A percentile compares a stretch with the other conserved stretches of the same genome.
phyloP scores from a whole-genome alignment of 805 yeast genomes.

The Teunomyces atbi region DNA sequence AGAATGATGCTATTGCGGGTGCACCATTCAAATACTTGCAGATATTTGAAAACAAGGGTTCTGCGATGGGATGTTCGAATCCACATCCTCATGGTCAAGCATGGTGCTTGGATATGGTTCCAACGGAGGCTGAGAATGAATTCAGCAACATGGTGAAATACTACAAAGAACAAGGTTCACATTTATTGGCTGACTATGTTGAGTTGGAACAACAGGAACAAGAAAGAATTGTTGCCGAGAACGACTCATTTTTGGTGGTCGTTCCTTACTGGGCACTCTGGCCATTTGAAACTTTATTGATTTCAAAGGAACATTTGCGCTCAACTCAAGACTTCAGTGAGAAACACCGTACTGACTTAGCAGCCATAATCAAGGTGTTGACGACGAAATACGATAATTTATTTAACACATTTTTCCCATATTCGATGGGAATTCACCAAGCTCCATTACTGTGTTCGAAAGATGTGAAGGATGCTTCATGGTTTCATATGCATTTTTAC shows the following conservation, averaged over 20 bases:
- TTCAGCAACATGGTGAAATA: slow-evolving; percentile 51
- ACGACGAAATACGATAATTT: slow-evolving; percentile 71
- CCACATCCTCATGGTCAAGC: slow-evolving; percentile 85
- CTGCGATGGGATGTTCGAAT: slow-evolving; percentile 80
- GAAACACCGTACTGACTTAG: slow-evolving; percentile 53
- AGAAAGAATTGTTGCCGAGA: slow-evolving; percentile 54
- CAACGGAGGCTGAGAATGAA: slow-evolving; percentile 65
- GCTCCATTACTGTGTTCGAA: slow-evolving; percentile 53
- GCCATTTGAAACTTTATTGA: slow-evolving; percentile 73
- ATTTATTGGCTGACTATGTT: slow-evolving; percentile 64
- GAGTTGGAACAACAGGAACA: slow-evolving; percentile 49
- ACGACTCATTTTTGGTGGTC: slow-evolving; percentile 62
- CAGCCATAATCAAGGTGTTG: slow-evolving; percentile 48
- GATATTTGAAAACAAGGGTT: slow-evolving; percentile 75
- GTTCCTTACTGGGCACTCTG: slow-evolving; percentile 84
- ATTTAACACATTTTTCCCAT: slow-evolving; percentile 69
- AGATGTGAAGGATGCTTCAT: slow-evolving; percentile 41
- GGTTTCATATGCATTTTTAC: slow-evolving; percentile 75
- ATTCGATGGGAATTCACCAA: slow-evolving; percentile 81
- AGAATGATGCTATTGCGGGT: slow-evolving; percentile 32
- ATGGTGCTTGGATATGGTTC: slow-evolving; percentile 66
- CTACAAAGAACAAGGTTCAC: slow-evolving; percentile 35
- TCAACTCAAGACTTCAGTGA: slow-evolving; percentile 48
- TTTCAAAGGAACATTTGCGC: slow-evolving; percentile 54
- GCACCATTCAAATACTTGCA: slow-evolving; percentile 60